Conservation (phyloP, 139 green algal genomes). For the Auxenochlorella pyrenoidosa region DNA sequence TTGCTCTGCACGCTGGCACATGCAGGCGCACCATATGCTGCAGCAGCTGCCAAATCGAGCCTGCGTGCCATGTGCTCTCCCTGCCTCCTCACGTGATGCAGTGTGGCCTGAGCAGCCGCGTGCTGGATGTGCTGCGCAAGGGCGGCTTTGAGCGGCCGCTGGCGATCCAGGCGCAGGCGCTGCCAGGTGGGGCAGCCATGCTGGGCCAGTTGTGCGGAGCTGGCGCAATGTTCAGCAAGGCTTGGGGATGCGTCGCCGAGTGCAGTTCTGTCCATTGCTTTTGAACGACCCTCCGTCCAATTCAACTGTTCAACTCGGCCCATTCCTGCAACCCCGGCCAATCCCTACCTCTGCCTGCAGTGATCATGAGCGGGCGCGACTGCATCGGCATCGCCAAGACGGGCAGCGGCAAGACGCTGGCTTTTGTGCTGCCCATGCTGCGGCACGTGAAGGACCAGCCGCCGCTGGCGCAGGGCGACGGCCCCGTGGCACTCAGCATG, state of each 20-base stretch:
- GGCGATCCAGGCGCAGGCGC: conserved; percentile 95
- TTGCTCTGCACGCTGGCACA: too few relatives aligned
- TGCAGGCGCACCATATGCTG: not conserved
- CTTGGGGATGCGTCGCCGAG: too few relatives aligned
- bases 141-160: conserved; percentile 85
- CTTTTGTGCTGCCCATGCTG: conserved; percentile 97
- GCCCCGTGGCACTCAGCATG: conserved; percentile 92
- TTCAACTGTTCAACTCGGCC: too few relatives aligned
- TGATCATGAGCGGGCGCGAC: conserved; percentile 96
- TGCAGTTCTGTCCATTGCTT: too few relatives aligned
- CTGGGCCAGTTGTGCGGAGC: not conserved
- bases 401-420: conserved; percentile 97
- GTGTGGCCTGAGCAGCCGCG: conserved; percentile 74
- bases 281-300: too few relatives aligned
- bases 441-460: conserved; percentile 97
- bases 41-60: not conserved
- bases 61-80: not conserved
- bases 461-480: conserved; percentile 81
- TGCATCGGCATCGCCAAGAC: conserved; percentile 99
- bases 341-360: not conserved
- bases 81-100: conserved; percentile 31
- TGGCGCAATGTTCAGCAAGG: not conserved
- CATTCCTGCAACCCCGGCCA: not conserved
- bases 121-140: conserved; percentile 86
- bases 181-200: conserved; percentile 63